Evolutionary conservation across 805 yeast species (phyloP).

Genomic region (Spathaspora passalidarum): DNA sequence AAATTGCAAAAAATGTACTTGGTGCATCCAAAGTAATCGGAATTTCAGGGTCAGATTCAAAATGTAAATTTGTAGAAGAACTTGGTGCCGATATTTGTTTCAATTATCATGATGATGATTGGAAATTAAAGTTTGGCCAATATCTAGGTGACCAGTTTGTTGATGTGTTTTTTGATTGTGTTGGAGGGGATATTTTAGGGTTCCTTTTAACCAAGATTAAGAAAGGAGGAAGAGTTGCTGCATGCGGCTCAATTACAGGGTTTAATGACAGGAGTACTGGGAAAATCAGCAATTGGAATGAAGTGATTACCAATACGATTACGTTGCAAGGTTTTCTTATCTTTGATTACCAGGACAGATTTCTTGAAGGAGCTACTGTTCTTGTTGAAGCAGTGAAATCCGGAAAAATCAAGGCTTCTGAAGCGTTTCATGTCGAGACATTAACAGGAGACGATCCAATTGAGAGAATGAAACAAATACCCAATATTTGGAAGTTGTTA

Average conservation of each 20-base stretch:
- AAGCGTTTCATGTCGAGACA: slow-evolving; percentile 17
- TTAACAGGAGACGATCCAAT: slow-evolving; percentile 28
- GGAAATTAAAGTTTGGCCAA: slow-evolving; percentile 21
- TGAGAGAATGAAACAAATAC: slow-evolving; percentile 35
- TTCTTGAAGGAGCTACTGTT: slow-evolving; percentile 13
- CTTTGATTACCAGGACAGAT: slow-evolving; percentile 13
- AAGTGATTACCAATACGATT: slow-evolving; percentile 17
- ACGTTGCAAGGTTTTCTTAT: slow-evolving; percentile 20
- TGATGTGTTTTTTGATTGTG: slow-evolving; percentile 24
- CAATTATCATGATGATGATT: slow-evolving; percentile 47
- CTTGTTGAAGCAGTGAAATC: slow-evolving; percentile 15
- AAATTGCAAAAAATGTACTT: slow-evolving; percentile 26
- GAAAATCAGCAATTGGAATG: slow-evolving; percentile 20
- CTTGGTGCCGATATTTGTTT: slow-evolving; percentile 52
- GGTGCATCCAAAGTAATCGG: slow-evolving; percentile 28
- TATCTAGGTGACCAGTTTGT: slow-evolving; percentile 44
- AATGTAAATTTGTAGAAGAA: slow-evolving; percentile 50
- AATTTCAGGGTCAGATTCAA: slow-evolving; percentile 39
- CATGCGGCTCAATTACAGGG: slow-evolving; percentile 57
- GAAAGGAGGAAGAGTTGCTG: slow-evolving; percentile 35
- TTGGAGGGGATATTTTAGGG: slow-evolving; percentile 23
- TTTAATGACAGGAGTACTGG: slow-evolving; percentile 22
- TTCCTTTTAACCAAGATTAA: slow-evolving; percentile 14
- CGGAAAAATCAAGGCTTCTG: slow-evolving; percentile 11
- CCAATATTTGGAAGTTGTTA: slow-evolving; percentile 45